These are phyloP conservation scores for Talaromyces islandicus DNA, from an alignment of 2,329 filamentous ascomycete species.

Conservation along the genomic window DNA sequence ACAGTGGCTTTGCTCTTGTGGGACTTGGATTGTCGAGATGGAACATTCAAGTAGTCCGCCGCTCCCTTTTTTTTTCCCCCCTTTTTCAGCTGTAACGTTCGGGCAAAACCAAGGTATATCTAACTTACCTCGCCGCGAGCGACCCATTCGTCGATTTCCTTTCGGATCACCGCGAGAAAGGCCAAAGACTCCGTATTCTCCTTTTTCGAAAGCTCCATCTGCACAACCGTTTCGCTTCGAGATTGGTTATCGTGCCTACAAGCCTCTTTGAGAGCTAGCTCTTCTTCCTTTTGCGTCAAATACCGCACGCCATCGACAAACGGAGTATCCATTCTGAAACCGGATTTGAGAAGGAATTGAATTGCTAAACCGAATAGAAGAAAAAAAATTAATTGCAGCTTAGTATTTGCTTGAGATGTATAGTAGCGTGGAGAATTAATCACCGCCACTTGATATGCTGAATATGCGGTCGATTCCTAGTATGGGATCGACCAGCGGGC, in stretches of 20 bases:
- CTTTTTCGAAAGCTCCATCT: constrained; percentile 45
- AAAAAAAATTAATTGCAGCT: background rate
- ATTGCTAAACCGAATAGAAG: constrained; percentile 38
- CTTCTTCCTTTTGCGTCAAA: constrained; percentile 51
- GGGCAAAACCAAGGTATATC: background rate
- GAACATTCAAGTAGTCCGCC: constrained; percentile 42
- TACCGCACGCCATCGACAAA: constrained; percentile 57
- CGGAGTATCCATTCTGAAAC: constrained; percentile 53
- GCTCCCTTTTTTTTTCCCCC: constrained; percentile 16
- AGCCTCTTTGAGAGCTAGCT: constrained; percentile 40
- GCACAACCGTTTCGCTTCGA: constrained; percentile 22
- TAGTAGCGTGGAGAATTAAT: constrained; percentile 22
- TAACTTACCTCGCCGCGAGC: constrained; percentile 16
- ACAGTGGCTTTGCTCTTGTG: constrained; percentile 16
- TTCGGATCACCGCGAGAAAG: constrained; percentile 44
- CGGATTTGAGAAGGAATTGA: constrained; percentile 54
- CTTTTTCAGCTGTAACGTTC: constrained; percentile 1
- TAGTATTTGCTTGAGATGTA: background rate
- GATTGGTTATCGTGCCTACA: constrained; percentile 30
- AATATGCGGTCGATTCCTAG: constrained; percentile 57
- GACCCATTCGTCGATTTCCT: constrained; percentile 44
- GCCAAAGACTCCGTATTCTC: constrained; percentile 45
- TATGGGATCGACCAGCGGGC: constrained; percentile 47
- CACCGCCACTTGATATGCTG: constrained; percentile 50
- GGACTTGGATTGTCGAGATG: constrained; percentile 21